phyloP scores from a whole-genome alignment of 345 rosid genomes.

The Lenwebbia sp. region DNA sequence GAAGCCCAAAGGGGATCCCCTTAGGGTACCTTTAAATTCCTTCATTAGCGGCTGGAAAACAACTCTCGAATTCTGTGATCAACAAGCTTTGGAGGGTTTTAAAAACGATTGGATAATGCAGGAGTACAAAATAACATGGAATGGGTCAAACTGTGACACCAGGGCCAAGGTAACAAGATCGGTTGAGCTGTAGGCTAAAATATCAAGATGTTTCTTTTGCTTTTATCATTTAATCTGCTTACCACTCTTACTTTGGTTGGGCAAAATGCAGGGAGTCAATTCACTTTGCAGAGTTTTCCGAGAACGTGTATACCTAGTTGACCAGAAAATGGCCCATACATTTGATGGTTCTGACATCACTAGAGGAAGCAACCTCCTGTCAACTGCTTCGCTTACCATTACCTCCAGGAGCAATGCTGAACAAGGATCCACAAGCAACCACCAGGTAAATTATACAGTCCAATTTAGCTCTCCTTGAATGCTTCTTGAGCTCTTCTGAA shows the following conservation, averaged over 20 bases:
- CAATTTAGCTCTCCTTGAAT: neutral
- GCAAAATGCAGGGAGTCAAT: neutral
- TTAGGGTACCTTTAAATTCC: neutral
- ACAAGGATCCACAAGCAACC: conserved; percentile 4
- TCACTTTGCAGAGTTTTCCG: conserved; percentile 1
- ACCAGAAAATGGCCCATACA: neutral
- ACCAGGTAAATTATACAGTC: neutral
- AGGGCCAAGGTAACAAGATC: neutral
- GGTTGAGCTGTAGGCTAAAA: neutral
- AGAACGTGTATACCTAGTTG: neutral
- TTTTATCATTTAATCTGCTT: neutral
- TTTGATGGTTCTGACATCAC: neutral
- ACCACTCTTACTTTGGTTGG: neutral
- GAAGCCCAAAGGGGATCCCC: neutral
- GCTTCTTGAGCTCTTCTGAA: neutral
- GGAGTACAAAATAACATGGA: neutral
- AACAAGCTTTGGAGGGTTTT: neutral
- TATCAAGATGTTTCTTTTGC: neutral
- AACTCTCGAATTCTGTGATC: neutral
- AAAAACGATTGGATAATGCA: conserved; percentile 1
- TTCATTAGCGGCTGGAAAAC: conserved; percentile 5
- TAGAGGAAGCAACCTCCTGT: neutral
- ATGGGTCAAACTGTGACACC: neutral
- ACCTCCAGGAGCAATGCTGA: neutral
- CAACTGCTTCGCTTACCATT: neutral